Conservation (phyloP, 768 basidiomycete species). For the Mycena latifolia region DNA sequence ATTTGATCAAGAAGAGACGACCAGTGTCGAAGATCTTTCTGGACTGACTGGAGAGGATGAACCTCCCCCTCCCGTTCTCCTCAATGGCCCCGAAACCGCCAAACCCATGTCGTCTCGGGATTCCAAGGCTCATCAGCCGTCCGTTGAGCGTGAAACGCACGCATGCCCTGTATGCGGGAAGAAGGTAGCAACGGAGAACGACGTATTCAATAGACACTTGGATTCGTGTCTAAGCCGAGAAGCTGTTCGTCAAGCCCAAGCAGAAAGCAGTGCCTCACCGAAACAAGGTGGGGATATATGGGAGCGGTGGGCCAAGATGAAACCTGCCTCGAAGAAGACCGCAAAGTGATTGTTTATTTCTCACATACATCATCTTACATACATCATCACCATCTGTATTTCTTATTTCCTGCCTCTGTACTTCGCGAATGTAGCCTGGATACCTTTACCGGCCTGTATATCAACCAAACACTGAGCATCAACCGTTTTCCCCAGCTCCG, state of each 20-base stretch:
- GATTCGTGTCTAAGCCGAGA: constrained; percentile 89
- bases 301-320: constrained; percentile 31
- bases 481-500: constrained; percentile 67
- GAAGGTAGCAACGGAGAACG: constrained; percentile 76
- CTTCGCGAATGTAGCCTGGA: constrained; percentile 82
- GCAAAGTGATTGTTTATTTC: neutral
- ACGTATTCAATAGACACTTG: constrained; percentile 86
- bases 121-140: constrained; percentile 6
- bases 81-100: neutral
- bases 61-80: neutral
- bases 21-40: neutral
- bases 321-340: constrained; percentile 23
- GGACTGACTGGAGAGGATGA: constrained; percentile 3
- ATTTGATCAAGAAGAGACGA: constrained; percentile 25
- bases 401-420: constrained; percentile 69
- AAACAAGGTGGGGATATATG: constrained; percentile 29
- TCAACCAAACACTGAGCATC: constrained; percentile 83
- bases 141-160: constrained; percentile 45
- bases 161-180: constrained; percentile 82
- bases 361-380: constrained; percentile 1
- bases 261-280: constrained; percentile 42
- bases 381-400: constrained; percentile 22
- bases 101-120: constrained; percentile 20
- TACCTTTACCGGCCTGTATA: constrained; percentile 78
- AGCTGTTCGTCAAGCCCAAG: constrained; percentile 81